phyloP scores from a whole-genome alignment of 208 protist species.

The Strigomonas oncopelti region DNA sequence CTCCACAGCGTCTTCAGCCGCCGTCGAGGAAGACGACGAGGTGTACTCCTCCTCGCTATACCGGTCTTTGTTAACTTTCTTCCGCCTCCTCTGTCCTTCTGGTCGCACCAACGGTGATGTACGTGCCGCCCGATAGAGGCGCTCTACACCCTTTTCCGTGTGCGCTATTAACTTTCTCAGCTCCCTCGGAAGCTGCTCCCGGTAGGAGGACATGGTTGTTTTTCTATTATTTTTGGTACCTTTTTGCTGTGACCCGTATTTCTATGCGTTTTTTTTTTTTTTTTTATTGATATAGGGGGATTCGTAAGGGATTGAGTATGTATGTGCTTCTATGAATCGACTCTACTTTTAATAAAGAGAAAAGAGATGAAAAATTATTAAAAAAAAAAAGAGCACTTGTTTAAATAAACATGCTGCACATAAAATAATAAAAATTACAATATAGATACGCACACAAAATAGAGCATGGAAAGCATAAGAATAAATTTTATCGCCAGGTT shows the following conservation, averaged over 20 bases:
- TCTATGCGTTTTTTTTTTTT: too few species aligned
- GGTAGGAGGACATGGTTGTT: conserved; percentile 10
- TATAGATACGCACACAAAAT: background rate
- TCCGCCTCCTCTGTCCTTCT: background rate
- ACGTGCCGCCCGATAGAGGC: conserved; percentile 46
- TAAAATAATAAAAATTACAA: background rate
- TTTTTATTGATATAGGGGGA: too few species aligned
- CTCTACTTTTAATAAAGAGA: background rate
- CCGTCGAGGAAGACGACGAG: background rate
- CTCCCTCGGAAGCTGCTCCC: conserved; percentile 32
- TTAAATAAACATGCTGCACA: background rate
- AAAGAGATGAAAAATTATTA: background rate
- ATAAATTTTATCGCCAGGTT: too few species aligned
- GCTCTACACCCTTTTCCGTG: conserved; percentile 64
- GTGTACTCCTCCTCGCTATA: background rate
- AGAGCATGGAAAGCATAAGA: too few species aligned
- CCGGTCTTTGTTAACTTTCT: background rate
- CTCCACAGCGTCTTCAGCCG: background rate
- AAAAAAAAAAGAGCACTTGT: background rate
- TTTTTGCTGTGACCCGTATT: too few species aligned
- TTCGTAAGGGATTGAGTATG: too few species aligned
- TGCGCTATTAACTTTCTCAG: conserved; percentile 52
- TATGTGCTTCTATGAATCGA: conserved; percentile 3
- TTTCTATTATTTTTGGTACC: background rate
- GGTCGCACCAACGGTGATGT: background rate